Percentiles rank a stretch among this genome's conserved stretches.
phyloP scores from a whole-genome alignment of 2,329 filamentous ascomycete species.

The Lachnellula cervina region DNA sequence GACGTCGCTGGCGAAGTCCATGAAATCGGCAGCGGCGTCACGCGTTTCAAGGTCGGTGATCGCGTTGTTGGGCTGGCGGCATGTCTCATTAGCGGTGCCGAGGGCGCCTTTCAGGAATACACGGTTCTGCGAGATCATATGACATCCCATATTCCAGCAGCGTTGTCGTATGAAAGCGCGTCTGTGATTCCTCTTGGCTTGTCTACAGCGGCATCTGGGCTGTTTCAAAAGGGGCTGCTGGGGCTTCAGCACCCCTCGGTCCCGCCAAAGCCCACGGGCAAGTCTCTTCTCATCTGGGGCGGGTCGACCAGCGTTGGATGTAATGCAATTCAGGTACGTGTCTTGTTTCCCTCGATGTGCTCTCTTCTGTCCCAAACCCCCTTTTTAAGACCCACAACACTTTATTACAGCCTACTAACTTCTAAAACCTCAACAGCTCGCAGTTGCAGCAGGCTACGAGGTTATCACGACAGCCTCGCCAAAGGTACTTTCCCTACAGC shows the following conservation, averaged over 20 bases:
- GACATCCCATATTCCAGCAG: slow-evolving; percentile 19
- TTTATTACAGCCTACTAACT: too few relatives aligned
- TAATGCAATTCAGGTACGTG: slow-evolving; percentile 35
- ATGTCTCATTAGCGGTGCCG: slow-evolving; percentile 28
- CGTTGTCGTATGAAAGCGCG: slow-evolving; percentile 26
- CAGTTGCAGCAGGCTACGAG: slow-evolving; percentile 36
- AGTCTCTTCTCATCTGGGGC: slow-evolving; percentile 21
- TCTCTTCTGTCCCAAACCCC: background rate
- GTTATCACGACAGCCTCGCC: slow-evolving; percentile 37
- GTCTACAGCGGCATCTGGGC: slow-evolving; percentile 23
- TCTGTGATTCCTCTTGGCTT: slow-evolving; percentile 30
- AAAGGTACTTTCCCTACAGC: background rate
- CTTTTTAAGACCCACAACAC: background rate
- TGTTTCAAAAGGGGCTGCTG: slow-evolving; percentile 13
- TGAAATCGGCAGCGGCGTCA: slow-evolving; percentile 9
- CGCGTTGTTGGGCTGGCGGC: slow-evolving; percentile 29
- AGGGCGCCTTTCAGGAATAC: slow-evolving; percentile 11
- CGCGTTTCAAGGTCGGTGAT: slow-evolving; percentile 12
- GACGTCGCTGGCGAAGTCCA: slow-evolving; percentile 14
- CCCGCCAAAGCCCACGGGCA: background rate
- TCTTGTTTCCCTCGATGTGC: background rate
- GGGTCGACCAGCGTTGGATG: slow-evolving; percentile 18
- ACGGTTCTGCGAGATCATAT: background rate
- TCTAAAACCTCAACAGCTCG: slow-evolving; percentile 23
- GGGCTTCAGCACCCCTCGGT: slow-evolving; percentile 2